Evolutionary conservation across 352 stramenopile genomes (phyloP).

Genomic region (Thalassiosira hispida): DNA sequence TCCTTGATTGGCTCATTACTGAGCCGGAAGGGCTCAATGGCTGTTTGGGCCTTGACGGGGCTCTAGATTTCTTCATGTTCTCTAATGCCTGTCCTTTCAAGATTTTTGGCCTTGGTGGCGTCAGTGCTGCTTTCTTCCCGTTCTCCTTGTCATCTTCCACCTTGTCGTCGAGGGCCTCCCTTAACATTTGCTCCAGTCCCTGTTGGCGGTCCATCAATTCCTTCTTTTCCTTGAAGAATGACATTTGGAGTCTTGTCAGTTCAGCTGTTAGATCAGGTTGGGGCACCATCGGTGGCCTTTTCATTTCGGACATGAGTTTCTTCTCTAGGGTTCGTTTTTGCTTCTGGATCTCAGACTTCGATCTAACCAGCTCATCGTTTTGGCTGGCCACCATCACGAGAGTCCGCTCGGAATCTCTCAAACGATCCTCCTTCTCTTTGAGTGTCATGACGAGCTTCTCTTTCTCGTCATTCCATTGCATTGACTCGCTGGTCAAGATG

Average conservation of each 20-base stretch:
- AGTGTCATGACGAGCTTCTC: neutral
- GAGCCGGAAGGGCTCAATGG: too few relatives aligned
- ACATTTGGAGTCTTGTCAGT: neutral
- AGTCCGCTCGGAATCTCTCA: slow-evolving; percentile 3
- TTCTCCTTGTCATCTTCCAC: too few relatives aligned
- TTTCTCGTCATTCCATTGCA: slow-evolving; percentile 1
- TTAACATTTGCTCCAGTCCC: slow-evolving; percentile 4
- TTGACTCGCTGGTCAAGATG: neutral
- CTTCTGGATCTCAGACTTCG: neutral
- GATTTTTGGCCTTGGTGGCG: too few relatives aligned
- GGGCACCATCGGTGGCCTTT: too few relatives aligned
- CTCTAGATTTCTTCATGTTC: too few relatives aligned
- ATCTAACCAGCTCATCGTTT: neutral
- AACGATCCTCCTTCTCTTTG: neutral
- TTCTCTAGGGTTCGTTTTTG: neutral
- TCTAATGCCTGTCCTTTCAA: too few relatives aligned
- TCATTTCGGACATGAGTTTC: neutral
- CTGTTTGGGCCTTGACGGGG: too few relatives aligned
- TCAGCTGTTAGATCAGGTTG: neutral
- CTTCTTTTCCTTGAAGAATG: slow-evolving; percentile 14
- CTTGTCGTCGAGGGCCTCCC: too few relatives aligned
- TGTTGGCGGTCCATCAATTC: slow-evolving; percentile 8
- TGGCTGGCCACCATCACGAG: slow-evolving; percentile 7
- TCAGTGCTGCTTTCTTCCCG: too few relatives aligned
- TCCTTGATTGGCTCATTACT: too few relatives aligned